phyloP scores from a whole-genome alignment of 805 yeast species.

The Teunomyces atbi region DNA sequence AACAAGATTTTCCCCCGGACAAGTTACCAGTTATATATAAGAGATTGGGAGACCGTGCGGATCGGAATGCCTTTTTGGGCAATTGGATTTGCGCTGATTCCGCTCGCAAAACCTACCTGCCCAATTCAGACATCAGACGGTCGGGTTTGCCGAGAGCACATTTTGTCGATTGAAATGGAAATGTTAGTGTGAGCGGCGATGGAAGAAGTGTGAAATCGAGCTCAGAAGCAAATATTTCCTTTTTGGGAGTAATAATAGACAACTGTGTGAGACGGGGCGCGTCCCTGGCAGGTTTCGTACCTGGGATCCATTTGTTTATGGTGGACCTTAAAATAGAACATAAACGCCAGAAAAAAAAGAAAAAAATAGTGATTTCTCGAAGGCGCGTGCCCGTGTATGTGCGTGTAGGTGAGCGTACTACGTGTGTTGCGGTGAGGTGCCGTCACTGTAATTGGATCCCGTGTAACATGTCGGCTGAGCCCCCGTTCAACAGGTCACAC shows the following conservation, averaged over 20 bases:
- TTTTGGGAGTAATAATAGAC: not conserved
- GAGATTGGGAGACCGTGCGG: not conserved
- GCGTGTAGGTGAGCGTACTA: no score
- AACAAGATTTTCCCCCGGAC: not conserved
- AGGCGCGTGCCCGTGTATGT: not conserved
- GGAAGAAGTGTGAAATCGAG: not conserved
- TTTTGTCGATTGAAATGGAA: not conserved
- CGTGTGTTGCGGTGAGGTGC: no score
- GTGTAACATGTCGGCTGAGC: not conserved
- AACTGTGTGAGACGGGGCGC: not conserved
- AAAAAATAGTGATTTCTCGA: not conserved
- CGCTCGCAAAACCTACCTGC: not conserved
- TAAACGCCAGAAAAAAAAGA: not conserved
- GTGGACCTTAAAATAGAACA: not conserved
- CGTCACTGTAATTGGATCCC: no score
- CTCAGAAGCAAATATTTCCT: not conserved
- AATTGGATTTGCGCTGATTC: conserved; percentile 1
- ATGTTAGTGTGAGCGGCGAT: not conserved
- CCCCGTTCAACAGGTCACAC: not conserved
- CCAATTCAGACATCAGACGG: not conserved
- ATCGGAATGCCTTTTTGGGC: conserved; percentile 1
- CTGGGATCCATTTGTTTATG: not conserved
- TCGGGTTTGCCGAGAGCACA: not conserved
- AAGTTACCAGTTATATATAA: not conserved
- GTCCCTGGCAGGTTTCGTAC: not conserved